phyloP scores from a whole-genome alignment of 176 grass and related monocot species.

The Hordeum marinum region DNA sequence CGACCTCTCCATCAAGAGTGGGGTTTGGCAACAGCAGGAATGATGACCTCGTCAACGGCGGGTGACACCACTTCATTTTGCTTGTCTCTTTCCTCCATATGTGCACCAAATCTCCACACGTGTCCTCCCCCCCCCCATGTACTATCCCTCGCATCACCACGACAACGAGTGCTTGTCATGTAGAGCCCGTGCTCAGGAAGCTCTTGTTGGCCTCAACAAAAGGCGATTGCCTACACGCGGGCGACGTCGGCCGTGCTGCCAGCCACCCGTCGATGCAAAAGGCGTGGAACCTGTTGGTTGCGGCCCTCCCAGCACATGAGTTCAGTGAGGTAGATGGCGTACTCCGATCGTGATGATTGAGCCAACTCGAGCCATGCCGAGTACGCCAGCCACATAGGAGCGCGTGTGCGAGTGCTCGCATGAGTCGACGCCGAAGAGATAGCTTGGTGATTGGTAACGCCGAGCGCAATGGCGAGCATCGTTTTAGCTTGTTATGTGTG shows the following conservation, averaged over 20 bases:
- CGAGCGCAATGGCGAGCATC: too few species aligned
- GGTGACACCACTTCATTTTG: too few species aligned
- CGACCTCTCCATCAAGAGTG: too few species aligned
- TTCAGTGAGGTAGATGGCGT: slow-evolving; percentile 71
- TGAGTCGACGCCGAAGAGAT: too few species aligned
- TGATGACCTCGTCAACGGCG: too few species aligned
- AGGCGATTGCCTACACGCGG: slow-evolving; percentile 42
- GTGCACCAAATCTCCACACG: neutral
- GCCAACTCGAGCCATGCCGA: slow-evolving; percentile 29
- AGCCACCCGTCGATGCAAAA: slow-evolving; percentile 73
- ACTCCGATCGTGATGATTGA: slow-evolving; percentile 41
- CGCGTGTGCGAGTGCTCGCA: slow-evolving; percentile 3
- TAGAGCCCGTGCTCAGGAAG: neutral
- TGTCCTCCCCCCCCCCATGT: neutral
- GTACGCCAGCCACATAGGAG: slow-evolving; percentile 10
- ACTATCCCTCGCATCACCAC: neutral
- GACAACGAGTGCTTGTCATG: neutral
- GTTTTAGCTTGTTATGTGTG: too few species aligned
- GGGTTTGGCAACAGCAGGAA: too few species aligned
- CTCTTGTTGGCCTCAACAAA: slow-evolving; percentile 9
- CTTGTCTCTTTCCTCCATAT: too few species aligned
- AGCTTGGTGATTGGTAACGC: too few species aligned
- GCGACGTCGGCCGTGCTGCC: slow-evolving; percentile 23
- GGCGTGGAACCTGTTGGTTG: slow-evolving; percentile 72
- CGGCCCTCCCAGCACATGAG: slow-evolving; percentile 53